Base-by-base conservation (phyloP, 176 grass and related monocot species). In the Eleusine indica region DNA sequence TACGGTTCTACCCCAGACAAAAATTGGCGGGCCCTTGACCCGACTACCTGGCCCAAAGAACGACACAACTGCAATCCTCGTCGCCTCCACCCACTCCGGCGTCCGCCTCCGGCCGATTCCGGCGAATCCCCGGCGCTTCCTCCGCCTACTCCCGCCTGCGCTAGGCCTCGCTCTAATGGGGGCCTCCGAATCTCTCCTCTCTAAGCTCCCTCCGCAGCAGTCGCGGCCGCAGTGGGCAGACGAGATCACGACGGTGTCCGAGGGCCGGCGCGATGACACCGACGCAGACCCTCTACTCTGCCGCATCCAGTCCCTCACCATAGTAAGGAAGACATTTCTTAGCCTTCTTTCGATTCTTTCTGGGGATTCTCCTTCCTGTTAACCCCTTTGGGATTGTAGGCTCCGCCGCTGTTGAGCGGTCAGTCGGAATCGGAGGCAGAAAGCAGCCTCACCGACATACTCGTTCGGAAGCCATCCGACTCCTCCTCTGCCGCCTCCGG, bases 231-330 rank as follows among this genome's bases (percentile, higher is more conserved):
- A 28, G 81, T 94, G 90, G 83, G 87, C 85, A 21, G 89, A 92
- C 22, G 89, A 92, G 89, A 94, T 94, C 80, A 94, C 92, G 49
- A 92, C 84, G 70, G 84, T 94, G 5, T 92, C 89, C 15, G 80
- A 90, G 47, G 88, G 87, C 77, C 53, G 68, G 84, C 85, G 78
- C 60, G 76, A 75, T 65, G 80, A 42, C 29, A 40, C 75, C 28
- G 76, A 83, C 18, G 58, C 75, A 3, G 89, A 94, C 52, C 89
- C 89, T 15, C 81, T 94, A 73, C n/a, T 94, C 7, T 73, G 61
- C 74, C 75, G 87, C 58, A 87, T 89, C 80, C 80, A 65, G 37
- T 76, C 89, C 41, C 83, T 94, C 35, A 21, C 75, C 70, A 85
- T 94, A 75, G 92, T 94, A 89, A 74, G 71, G 1, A 28, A 14